Base-by-base conservation (phyloP, 2,329 filamentous ascomycete genomes). In the Colletotrichum plurivorum region DNA sequence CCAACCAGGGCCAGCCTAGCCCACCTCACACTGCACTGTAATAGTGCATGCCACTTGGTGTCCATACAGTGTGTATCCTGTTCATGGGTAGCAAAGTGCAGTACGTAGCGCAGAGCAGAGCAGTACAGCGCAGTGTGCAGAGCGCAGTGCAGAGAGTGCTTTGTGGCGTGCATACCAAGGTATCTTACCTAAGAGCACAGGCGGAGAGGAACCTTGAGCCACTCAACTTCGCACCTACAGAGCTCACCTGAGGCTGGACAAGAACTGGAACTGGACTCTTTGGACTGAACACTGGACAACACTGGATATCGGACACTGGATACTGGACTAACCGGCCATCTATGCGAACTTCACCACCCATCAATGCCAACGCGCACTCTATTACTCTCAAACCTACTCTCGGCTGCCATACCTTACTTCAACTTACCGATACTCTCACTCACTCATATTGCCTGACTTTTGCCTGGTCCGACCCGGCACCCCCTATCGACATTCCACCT, bases 1-100 rank as follows among this genome's bases (percentile, higher is more conserved):
- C 46, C 27, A 58, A 41, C 64, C 36, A 52, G 46, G 59, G 65
- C 60, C 52, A 45, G 65, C 60, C 52, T 63, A 64, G 60, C 46
- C 31, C 31, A 36, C 7, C 46, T 22, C 31, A 36, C 7, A 36
- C 31, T 9, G 53, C 25, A 39, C 43, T 39, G 41, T 46, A 66
- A 18, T 36, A 66, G 27, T 36, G 60, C 49, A 53, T 45, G n/a
- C 53, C 36, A 5, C n/a, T 63, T 15, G 53, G 53, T 57, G 46
- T 20, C 57, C n/a, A 15, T 68, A 64, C 60, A 68, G 60, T 68
- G 65, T 39, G 48, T 15, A n/a, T 36, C 31, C 8, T 36, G 41
- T 43, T 5, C 52, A 51, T 63, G 59, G 59, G 52, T 20, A 22
- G 20, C 48, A 31, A 54, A 53, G 59, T 59, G 57, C 46, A 52